Conservation (phyloP, 164 flowering plant genomes). For the Chimonanthus salicifolius region DNA sequence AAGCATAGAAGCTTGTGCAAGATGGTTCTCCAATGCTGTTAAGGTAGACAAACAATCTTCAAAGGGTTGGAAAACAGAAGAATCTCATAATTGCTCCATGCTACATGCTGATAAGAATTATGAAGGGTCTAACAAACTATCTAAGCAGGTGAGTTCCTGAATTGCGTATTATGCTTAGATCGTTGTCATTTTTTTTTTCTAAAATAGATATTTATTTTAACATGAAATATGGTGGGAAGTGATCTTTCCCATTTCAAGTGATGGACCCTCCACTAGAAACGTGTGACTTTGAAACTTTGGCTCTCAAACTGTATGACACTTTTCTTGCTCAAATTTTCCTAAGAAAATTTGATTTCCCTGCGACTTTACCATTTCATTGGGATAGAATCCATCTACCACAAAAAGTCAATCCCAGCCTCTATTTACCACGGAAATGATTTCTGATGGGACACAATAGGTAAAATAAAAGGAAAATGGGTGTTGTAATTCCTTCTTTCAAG, state of each 20-base stretch:
- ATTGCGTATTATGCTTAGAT: neutral
- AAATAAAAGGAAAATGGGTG: no score
- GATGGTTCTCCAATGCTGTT: conserved; percentile 65
- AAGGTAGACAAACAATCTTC: conserved; percentile 23
- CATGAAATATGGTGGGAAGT: neutral
- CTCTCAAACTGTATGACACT: neutral
- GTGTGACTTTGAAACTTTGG: neutral
- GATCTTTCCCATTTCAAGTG: neutral
- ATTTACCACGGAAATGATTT: no score
- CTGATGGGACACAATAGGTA: no score
- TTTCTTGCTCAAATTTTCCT: no score
- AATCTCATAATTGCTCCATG: conserved; percentile 19
- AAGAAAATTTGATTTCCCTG: no score
- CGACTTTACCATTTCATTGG: no score
- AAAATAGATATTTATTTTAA: no score
- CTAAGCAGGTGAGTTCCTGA: conserved; percentile 43
- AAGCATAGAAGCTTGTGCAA: conserved; percentile 86
- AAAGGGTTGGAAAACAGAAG: conserved; percentile 12
- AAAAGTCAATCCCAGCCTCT: no score
- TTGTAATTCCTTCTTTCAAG: no score
- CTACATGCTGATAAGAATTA: conserved; percentile 14
- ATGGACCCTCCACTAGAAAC: neutral
- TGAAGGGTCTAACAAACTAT: conserved; percentile 24
- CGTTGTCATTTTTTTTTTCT: neutral
- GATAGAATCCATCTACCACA: no score